A percentile compares a stretch with the other conserved stretches of the same genome.
Evolutionary conservation across 495 filamentous ascomycete species (phyloP).

Genomic region (Ascodesmis nigricans): DNA sequence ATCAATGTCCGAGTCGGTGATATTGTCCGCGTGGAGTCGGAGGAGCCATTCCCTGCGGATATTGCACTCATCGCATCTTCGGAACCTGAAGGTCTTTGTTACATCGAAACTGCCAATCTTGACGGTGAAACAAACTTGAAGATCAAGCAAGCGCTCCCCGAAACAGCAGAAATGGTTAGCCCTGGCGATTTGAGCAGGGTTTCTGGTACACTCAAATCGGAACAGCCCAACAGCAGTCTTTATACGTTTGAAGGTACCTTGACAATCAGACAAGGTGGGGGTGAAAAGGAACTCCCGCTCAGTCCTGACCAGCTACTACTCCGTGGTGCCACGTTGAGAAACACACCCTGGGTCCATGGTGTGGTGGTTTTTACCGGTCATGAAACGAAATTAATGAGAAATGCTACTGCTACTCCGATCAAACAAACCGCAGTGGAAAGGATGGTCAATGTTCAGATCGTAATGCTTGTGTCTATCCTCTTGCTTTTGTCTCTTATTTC

Average conservation of each 20-base stretch:
- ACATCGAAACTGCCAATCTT: conserved; percentile 96
- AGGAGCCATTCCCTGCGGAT: conserved; percentile 91
- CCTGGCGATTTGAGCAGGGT: conserved; percentile 68
- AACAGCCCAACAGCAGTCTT: conserved; percentile 94
- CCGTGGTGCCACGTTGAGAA: conserved; percentile 80
- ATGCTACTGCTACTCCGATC: conserved; percentile 91
- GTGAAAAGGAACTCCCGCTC: conserved; percentile 79
- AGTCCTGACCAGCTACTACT: conserved; percentile 69
- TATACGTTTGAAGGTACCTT: conserved; percentile 97
- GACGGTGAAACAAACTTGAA: conserved; percentile 98
- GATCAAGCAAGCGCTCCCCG: conserved; percentile 94
- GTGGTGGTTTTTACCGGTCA: conserved; percentile 96
- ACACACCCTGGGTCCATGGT: conserved; percentile 95
- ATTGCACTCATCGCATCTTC: conserved; percentile 80
- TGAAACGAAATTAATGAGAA: conserved; percentile 97
- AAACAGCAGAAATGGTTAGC: conserved; percentile 73
- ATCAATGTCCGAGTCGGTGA: conserved; percentile 85
- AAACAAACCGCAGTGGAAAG: conserved; percentile 90
- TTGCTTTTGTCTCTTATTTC: conserved; percentile 66
- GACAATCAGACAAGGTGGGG: conserved; percentile 78
- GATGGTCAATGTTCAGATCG: conserved; percentile 78
- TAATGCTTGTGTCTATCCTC: conserved; percentile 71
- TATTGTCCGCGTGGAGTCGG: conserved; percentile 82
- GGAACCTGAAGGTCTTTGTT: conserved; percentile 92
- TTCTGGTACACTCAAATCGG: conserved; percentile 69